phyloP scores from a whole-genome alignment of 257 asterid genomes.

The Agastache rugosa region DNA sequence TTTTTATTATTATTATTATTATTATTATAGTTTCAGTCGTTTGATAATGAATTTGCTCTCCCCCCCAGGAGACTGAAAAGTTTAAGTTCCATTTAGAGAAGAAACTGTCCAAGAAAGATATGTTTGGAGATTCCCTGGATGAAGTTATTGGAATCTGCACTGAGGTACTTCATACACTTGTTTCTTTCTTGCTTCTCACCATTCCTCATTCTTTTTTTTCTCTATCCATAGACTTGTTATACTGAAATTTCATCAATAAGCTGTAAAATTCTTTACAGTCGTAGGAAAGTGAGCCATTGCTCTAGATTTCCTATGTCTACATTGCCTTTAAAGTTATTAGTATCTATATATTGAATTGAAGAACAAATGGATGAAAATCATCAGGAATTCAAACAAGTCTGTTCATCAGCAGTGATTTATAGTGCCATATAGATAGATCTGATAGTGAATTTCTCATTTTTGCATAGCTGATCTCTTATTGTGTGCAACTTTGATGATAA shows the following conservation, averaged over 20 bases:
- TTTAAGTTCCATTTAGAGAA: conserved; percentile 64
- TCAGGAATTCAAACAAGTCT: not conserved
- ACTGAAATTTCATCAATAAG: not conserved
- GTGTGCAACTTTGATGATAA: no score
- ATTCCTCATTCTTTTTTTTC: no score
- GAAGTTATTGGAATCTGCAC: conserved; percentile 87
- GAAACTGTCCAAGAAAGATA: conserved; percentile 80
- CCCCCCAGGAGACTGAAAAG: conserved; percentile 76
- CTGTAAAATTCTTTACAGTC: no score
- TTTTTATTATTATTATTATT: not conserved
- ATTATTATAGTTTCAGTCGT: not conserved
- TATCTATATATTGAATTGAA: no score
- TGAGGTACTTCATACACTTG: conserved; percentile 49
- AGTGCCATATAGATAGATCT: no score
- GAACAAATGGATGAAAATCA: not conserved
- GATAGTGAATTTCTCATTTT: no score
- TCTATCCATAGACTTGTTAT: not conserved
- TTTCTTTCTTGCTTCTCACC: not conserved
- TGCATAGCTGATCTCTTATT: no score
- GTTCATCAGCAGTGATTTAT: not conserved
- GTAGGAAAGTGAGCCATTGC: no score
- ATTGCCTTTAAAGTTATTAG: not conserved
- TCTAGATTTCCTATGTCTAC: not conserved
- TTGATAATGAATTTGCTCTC: conserved; percentile 6
- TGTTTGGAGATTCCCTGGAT: conserved; percentile 77